Percentiles rank a stretch among this genome's conserved stretches.
These are phyloP conservation scores for Phlegmacium glaucopus DNA, from an alignment of 768 basidiomycete genomes.

Conservation along the genomic window DNA sequence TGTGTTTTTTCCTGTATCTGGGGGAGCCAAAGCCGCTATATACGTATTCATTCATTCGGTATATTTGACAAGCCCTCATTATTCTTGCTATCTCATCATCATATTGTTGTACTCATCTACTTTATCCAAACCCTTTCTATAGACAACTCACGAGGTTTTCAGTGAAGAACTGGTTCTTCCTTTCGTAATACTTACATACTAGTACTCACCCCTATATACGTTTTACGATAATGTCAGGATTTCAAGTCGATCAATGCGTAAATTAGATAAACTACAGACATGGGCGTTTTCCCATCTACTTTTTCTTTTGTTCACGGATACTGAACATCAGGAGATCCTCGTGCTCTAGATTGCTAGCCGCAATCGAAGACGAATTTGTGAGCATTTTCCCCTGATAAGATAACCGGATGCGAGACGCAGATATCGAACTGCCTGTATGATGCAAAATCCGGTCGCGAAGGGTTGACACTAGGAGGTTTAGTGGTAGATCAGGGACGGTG, in stretches of 20 bases:
- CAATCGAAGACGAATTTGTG: slow-evolving; percentile 82
- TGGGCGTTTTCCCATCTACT: slow-evolving; percentile 29
- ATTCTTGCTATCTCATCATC: neutral
- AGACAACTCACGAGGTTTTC: neutral
- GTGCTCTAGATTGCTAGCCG: slow-evolving; percentile 86
- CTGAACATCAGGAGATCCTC: slow-evolving; percentile 81
- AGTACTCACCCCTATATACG: neutral
- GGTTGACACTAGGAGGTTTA: slow-evolving; percentile 82
- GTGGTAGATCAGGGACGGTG: slow-evolving; percentile 76
- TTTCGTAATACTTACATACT: no score
- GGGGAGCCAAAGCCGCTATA: slow-evolving; percentile 1
- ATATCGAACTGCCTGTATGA: slow-evolving; percentile 72
- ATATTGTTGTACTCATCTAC: neutral
- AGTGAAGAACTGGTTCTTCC: no score
- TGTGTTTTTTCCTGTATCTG: slow-evolving; percentile 9
- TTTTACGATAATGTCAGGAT: no score
- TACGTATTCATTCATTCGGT: neutral
- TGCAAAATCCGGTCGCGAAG: slow-evolving; percentile 86
- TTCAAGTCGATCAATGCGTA: no score
- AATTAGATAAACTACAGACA: no score
- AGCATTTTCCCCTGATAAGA: slow-evolving; percentile 83
- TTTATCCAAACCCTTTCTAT: slow-evolving; percentile 1
- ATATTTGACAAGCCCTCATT: neutral
- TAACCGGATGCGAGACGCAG: slow-evolving; percentile 77
- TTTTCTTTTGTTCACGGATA: slow-evolving; percentile 76